Base-by-base conservation (phyloP, 2,329 filamentous ascomycete genomes). In the Pseudogymnoascus sp. region DNA sequence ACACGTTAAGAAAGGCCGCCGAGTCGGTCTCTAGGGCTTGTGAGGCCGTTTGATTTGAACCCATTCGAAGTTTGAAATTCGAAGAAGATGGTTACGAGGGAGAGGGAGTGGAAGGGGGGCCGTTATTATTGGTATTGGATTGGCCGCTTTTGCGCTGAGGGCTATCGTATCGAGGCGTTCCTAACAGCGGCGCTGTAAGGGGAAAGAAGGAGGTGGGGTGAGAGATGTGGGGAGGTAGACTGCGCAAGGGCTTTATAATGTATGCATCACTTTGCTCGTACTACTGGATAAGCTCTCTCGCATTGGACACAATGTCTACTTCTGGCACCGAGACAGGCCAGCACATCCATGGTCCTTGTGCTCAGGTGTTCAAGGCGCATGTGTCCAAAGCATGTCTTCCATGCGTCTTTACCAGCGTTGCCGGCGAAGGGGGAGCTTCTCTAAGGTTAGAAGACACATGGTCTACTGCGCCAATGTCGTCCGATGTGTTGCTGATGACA, bases 51-150 rank as follows among this genome's bases (percentile, higher is more conserved):
- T 12, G 3, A 19, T 9, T 52, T 33, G 45, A 2, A 52, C 26
- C 30, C 45, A 30, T 30, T 19, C n/a, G 26, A 33, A 19, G 26
- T 19, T 13, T 52, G 45, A 52, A 33, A n/a, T 19, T 52, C 13
- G 4, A 52, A 30, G 45, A 52, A 33, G 45, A 12, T 33, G 7
- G 26, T 7, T 52, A 52, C 26, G 45, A 33, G 26, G 15, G 19
- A 52, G 45, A 33, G 26, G 15, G 19, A 52, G 26, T 19, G 26
- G 45, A 52, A 52, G 45, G 26, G 26, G 26, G 65, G 57, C 3
- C 66, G 69, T 30, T 52, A 33, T 52, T 52, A 52, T 52, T 52
- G 33, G 26, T 52, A 26, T 52, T 52, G 9, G 45, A 52, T 33
- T 2, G 15, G 45, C 45, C 26, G 45, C 45, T 52, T 48, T 52